Evolutionary conservation across 2,329 filamentous ascomycete species (phyloP).

Genomic region (Cyanodermella asteris): DNA sequence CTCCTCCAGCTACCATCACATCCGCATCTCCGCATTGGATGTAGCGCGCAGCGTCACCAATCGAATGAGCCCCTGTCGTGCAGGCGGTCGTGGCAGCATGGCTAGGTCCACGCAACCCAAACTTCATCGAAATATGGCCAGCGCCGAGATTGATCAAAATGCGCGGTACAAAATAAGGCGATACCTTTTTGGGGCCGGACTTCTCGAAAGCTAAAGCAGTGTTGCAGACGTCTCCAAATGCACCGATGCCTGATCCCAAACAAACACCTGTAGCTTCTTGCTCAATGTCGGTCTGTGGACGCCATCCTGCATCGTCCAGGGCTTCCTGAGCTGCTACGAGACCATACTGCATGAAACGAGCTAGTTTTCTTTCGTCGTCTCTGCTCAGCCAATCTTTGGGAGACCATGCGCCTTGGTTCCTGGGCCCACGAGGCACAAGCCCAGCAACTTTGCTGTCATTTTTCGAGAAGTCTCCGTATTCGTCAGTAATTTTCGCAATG

Average conservation of each 20-base stretch:
- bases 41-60: constrained; percentile 83
- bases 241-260: constrained; percentile 86
- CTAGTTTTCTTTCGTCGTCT: constrained; percentile 53
- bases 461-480: constrained; percentile 41
- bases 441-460: constrained; percentile 74
- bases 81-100: constrained; percentile 87
- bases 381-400: constrained; percentile 22
- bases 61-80: constrained; percentile 83
- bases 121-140: constrained; percentile 81
- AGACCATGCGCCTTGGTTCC: constrained; percentile 21
- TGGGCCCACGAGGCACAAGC: constrained; percentile 42
- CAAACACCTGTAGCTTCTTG: constrained; percentile 70
- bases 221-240: constrained; percentile 72
- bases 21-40: constrained; percentile 81
- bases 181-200: constrained; percentile 67
- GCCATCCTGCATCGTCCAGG: constrained; percentile 61
- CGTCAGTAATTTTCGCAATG: constrained; percentile 47
- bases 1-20: constrained; percentile 88
- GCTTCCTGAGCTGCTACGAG: constrained; percentile 74
- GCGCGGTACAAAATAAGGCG: constrained; percentile 78
- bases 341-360: constrained; percentile 80
- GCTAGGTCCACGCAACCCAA: constrained; percentile 60
- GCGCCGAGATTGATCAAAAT: constrained; percentile 88
- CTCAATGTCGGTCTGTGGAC: constrained; percentile 35
- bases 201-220: constrained; percentile 57